Evolutionary conservation across 306 rosid species (phyloP), one percentile per base, ranked within the genome.

Genomic region (Ziziphus jujuba): DNA sequence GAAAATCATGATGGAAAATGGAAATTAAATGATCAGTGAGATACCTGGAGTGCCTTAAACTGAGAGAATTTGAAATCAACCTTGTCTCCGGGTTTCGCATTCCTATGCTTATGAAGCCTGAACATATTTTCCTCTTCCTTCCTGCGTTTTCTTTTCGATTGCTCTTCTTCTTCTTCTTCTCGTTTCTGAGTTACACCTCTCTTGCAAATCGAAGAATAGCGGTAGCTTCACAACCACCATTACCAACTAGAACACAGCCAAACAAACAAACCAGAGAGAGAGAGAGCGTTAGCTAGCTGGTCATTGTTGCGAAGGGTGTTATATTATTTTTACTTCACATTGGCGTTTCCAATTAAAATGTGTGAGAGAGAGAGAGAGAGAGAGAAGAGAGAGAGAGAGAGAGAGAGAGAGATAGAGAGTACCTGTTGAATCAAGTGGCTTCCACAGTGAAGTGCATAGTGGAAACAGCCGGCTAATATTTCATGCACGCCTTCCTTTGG

Each of bases 291-390:
- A 82, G 98, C 85, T 87, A 66, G 77, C 21, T 74, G 75, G 97
- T 93, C 97, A 77, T 83, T 90, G 89, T 90, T 64, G 72, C 21
- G 77, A 82, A 78, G 53, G 90, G 68, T 81, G 85, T 66, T 74
- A 69, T 77, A 74, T 84, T 61, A 80, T 78, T 87, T 77, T 73
- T 86, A 20, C 63, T 50, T 61, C 75, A 59, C 14, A 55, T 68
- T 61, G 77, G 89, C 80, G 85, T 80, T 80, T 59, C 85, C 33
- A 28, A 28, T 28, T 28, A 28, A 2, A 28, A 28, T 28, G 33
- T 28, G 74, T 34, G 76, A 60, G 58, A 48, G 70, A 72, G 64
- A 72, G 72, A 56, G 65, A 75, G 56, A 47, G 38, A 34, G 51
- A 9, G 38, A 58, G n/a, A n/a, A 17, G 54, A 13, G 54, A 49